Base-by-base conservation (phyloP, 2,329 filamentous ascomycete genomes). In the Epichloe aotearoae region DNA sequence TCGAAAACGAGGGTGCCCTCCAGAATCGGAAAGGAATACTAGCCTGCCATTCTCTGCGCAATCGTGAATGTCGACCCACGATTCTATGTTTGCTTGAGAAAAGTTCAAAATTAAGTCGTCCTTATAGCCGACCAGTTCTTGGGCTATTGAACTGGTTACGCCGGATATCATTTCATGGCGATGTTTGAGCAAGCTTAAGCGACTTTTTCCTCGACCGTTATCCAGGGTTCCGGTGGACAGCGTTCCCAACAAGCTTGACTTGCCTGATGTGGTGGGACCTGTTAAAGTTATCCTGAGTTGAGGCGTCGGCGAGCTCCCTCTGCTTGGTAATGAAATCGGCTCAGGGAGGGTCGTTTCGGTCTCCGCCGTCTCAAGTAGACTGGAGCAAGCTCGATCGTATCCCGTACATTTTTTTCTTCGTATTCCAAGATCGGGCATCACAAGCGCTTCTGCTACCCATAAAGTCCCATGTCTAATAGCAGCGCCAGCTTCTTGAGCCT, bases 31-130 rank as follows among this genome's bases (percentile, higher is more conserved):
- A 6, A 97, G 73, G 57, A 96, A 90, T 5, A 93, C 88, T 3
- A 98, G 69, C 19, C 90, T 82, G 3, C 84, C 87, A 52, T 75
- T 69, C 53, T 83, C 80, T 1, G 88, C 80, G 46, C 82, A 79
- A 38, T 86, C 83, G 64, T 98, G 93, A 49, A 97, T 93, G 63
- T 96, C 91, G 49, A 87, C 83, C 93, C 93, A 98, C 0, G 89
- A 90, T 52, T 88, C 86, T 45, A 96, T 83, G 62, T 95, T 88
- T 14, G 83, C 83, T 53, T 85, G 84, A 3, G 86, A 83, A 64
- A 94, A 97, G 63, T 95, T 97, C 60, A 95, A 73, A 39, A 93
- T 74, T 10, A 62, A 62, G 26, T 62, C 62, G 4, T 73, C 69
- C 41, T 77, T 75, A 64, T 97, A 98, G 7, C 93, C 93, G 54